phyloP scores from a whole-genome alignment of 1,284 basidiomycete genomes.

The Ustilago crameri region DNA sequence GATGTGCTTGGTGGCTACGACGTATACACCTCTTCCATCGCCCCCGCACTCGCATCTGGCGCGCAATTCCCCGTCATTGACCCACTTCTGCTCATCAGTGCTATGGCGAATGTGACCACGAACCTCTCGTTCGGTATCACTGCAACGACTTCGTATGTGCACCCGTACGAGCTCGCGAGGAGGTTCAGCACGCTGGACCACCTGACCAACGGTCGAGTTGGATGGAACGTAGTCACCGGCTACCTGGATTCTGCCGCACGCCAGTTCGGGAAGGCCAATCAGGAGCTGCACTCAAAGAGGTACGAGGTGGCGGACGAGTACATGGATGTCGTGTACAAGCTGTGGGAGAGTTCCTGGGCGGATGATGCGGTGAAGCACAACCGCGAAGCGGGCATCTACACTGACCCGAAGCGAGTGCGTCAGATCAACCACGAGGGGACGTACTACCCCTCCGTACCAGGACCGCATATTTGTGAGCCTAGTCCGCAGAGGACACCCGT shows the following conservation, averaged over 20 bases:
- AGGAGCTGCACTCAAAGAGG: constrained; percentile 58
- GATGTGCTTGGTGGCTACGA: constrained; percentile 65
- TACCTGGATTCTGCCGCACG: constrained; percentile 67
- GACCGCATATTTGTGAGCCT: constrained; percentile 68
- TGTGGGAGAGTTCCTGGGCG: constrained; percentile 69
- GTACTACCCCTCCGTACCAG: constrained; percentile 64
- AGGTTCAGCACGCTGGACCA: constrained; percentile 68
- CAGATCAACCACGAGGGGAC: constrained; percentile 66
- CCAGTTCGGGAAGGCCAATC: constrained; percentile 60
- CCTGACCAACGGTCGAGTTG: constrained; percentile 68
- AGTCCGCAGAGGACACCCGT: constrained; percentile 65
- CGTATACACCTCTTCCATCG: constrained; percentile 52
- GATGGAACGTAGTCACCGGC: constrained; percentile 68
- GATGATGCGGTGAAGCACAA: constrained; percentile 66
- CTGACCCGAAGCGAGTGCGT: constrained; percentile 61
- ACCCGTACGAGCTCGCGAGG: constrained; percentile 67
- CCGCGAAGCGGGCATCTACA: constrained; percentile 45
- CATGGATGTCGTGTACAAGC: constrained; percentile 68
- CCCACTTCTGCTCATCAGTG: constrained; percentile 54
- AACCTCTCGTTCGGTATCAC: constrained; percentile 63
- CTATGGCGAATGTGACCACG: constrained; percentile 59
- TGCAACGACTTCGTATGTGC: constrained; percentile 64
- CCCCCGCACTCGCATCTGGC: constrained; percentile 56
- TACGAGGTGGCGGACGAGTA: constrained; percentile 63
- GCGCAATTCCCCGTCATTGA: constrained; percentile 65